Conservation (phyloP, 257 asterid species). For the Salvia rosmarinus region DNA sequence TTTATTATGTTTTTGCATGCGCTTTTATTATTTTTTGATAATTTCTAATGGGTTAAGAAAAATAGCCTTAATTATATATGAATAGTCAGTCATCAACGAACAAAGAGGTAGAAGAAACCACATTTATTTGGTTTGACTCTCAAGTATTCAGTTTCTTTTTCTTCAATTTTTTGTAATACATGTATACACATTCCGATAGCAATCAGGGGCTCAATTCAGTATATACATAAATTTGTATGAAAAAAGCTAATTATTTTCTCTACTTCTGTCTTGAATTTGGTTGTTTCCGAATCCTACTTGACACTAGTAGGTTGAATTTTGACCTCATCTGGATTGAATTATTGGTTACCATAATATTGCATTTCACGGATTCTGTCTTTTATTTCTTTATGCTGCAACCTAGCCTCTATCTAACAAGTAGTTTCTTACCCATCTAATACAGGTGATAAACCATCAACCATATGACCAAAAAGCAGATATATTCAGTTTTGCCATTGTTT, state of each 20-base stretch:
- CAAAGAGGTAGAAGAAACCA: too few relatives aligned
- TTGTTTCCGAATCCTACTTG: not conserved
- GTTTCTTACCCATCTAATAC: constrained; percentile 13
- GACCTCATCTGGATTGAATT: not conserved
- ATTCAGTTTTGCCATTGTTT: constrained; percentile 87
- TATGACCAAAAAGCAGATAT: constrained; percentile 94
- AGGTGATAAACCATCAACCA: constrained; percentile 90
- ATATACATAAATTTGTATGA: not conserved
- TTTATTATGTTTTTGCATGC: too few relatives aligned
- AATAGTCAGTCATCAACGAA: too few relatives aligned
- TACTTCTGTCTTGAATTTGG: not conserved
- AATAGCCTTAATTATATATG: too few relatives aligned
- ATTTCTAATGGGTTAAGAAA: too few relatives aligned
- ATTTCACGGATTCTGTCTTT: not conserved
- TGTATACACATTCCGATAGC: not conserved
- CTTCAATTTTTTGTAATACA: not conserved
- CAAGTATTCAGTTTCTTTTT: not conserved
- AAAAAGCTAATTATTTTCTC: not conserved
- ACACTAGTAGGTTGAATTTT: too few relatives aligned
- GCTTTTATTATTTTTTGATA: too few relatives aligned
- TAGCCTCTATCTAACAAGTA: not conserved
- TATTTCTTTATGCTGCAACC: not conserved
- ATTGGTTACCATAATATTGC: constrained; percentile 6
- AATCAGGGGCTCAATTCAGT: not conserved
- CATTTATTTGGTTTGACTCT: too few relatives aligned